Percentiles rank a stretch among this genome's conserved stretches.
These are phyloP conservation scores for Prunella vulgaris DNA, from an alignment of 257 asterid species.

Conservation along the genomic window DNA sequence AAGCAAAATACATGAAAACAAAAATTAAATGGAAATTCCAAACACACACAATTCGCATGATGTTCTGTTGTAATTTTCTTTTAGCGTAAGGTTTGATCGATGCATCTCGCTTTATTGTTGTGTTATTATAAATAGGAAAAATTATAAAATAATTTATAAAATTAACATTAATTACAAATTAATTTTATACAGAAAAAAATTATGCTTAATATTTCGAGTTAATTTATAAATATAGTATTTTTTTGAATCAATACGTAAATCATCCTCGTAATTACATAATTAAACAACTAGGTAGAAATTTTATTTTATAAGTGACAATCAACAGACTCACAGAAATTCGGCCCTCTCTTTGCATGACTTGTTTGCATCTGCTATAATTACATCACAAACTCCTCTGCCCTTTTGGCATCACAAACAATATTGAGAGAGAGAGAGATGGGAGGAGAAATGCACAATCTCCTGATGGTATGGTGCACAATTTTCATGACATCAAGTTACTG, in stretches of 20 bases:
- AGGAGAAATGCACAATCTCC: constrained; percentile 33
- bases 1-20: not conserved
- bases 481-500: constrained; percentile 35
- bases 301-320: not conserved
- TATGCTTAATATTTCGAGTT: too few relatives aligned
- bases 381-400: not conserved
- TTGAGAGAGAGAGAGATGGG: constrained; percentile 23
- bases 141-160: too few relatives aligned
- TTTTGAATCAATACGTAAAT: too few relatives aligned
- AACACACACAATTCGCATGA: not conserved
- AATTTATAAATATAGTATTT: too few relatives aligned
- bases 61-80: not conserved
- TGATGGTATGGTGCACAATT: constrained; percentile 27
- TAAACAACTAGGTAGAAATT: not conserved
- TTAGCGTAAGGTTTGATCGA: too few relatives aligned
- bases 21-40: not conserved
- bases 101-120: too few relatives aligned
- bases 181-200: too few relatives aligned
- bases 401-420: not conserved
- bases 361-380: not conserved
- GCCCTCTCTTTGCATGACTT: constrained; percentile 28
- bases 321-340: not conserved
- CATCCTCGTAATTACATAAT: not conserved
- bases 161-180: too few relatives aligned
- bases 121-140: too few relatives aligned